Percentiles rank a stretch among this genome's conserved stretches.
Conservation (phyloP, 2,329 filamentous ascomycete species). For the Dendryphion nanum region DNA sequence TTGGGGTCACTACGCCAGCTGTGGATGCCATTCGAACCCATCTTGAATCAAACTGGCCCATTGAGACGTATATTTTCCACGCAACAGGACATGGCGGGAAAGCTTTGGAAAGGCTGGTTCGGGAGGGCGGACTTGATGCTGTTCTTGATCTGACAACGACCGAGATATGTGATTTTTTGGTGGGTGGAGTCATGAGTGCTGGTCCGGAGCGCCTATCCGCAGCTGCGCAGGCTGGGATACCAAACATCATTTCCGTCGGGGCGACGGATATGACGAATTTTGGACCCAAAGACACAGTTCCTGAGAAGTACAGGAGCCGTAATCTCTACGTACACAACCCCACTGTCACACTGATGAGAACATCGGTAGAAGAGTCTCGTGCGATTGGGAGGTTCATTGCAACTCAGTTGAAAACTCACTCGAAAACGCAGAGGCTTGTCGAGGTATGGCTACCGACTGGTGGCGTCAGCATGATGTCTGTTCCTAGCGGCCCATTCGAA, state of each 20-base stretch:
- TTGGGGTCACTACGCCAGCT: slow-evolving; percentile 69
- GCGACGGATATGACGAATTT: slow-evolving; percentile 58
- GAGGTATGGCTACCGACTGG: neutral
- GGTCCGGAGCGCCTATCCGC: slow-evolving; percentile 58
- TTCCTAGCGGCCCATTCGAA: neutral
- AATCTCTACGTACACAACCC: slow-evolving; percentile 65
- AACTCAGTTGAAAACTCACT: slow-evolving; percentile 47
- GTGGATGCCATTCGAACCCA: slow-evolving; percentile 56
- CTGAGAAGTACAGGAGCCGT: slow-evolving; percentile 52
- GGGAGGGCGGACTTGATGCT: slow-evolving; percentile 59
- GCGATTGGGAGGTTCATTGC: slow-evolving; percentile 58
- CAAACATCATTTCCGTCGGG: slow-evolving; percentile 52
- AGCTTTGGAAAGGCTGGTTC: slow-evolving; percentile 66
- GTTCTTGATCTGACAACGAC: slow-evolving; percentile 69
- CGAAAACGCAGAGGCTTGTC: neutral
- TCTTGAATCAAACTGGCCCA: slow-evolving; percentile 39
- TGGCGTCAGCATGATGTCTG: neutral
- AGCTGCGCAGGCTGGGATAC: slow-evolving; percentile 57
- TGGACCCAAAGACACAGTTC: slow-evolving; percentile 56
- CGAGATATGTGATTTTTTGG: slow-evolving; percentile 39
- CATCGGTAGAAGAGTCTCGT: slow-evolving; percentile 56
- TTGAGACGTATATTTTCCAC: slow-evolving; percentile 67
- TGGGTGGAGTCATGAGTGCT: slow-evolving; percentile 51
- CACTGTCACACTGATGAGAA: slow-evolving; percentile 65
- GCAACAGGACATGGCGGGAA: slow-evolving; percentile 67